Evolutionary conservation across 495 filamentous ascomycete genomes (phyloP).

Genomic region (Penicillium fimorum): DNA sequence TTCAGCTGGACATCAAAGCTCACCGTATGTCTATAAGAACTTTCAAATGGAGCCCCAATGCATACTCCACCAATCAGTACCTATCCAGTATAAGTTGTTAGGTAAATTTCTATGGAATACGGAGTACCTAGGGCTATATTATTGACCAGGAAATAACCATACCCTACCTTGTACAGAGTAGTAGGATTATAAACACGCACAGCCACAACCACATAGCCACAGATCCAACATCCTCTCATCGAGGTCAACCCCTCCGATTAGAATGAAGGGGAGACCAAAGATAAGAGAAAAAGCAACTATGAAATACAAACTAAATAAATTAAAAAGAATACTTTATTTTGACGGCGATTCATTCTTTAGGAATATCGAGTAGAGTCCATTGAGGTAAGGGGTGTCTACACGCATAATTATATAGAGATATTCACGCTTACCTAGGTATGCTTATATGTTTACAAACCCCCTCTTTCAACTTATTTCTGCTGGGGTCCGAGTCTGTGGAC

Average conservation of each 20-base stretch:
- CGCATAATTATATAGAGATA: background rate
- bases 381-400: background rate
- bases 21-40: background rate
- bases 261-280: background rate
- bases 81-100: background rate
- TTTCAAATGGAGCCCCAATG: background rate
- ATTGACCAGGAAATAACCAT: too few species aligned
- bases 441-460: background rate
- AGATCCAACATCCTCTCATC: too few species aligned
- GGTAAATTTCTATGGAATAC: background rate
- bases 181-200: too few species aligned
- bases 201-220: too few species aligned
- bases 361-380: background rate
- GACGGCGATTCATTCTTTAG: background rate
- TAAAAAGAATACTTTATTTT: background rate
- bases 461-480: background rate
- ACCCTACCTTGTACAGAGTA: too few species aligned
- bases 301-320: background rate
- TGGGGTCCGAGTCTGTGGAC: background rate
- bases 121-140: too few species aligned
- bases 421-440: background rate
- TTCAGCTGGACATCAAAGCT: background rate
- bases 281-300: background rate
- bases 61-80: background rate
- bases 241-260: background rate